These are phyloP conservation scores for Claviceps fusiformis DNA, from an alignment of 2,329 filamentous ascomycete species.

Conservation along the genomic window DNA sequence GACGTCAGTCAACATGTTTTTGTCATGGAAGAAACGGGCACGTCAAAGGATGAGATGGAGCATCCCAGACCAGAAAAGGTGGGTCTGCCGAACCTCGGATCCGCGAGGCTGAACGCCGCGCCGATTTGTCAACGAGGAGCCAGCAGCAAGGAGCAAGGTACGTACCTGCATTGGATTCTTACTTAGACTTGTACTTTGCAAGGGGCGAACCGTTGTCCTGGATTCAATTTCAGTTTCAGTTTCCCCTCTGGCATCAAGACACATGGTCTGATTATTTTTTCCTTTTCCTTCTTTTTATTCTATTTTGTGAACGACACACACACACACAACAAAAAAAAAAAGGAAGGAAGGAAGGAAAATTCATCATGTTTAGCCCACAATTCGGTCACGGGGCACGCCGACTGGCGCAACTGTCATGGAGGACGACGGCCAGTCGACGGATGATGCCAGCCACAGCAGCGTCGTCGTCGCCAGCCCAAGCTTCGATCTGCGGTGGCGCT, in stretches of 20 bases:
- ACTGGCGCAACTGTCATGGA: conserved; percentile 1
- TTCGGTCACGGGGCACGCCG: not conserved
- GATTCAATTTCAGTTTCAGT: not conserved
- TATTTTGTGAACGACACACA: too few relatives aligned
- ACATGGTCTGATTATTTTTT: not conserved
- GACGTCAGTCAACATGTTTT: not conserved
- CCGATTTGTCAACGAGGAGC: too few relatives aligned
- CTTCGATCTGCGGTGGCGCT: not conserved
- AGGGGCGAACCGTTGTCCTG: not conserved
- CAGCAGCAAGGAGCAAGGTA: too few relatives aligned
- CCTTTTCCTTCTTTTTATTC: too few relatives aligned
- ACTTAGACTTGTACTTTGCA: not conserved
- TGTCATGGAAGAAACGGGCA: too few relatives aligned
- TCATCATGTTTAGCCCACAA: not conserved
- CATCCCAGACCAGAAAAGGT: not conserved
- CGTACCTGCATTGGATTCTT: too few relatives aligned
- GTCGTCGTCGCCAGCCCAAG: not conserved
- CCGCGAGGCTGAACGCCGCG: not conserved
- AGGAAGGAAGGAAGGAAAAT: too few relatives aligned
- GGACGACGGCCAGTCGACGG: not conserved
- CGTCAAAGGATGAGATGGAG: too few relatives aligned
- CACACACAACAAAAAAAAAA: too few relatives aligned
- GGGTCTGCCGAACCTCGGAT: not conserved
- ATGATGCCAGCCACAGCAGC: too few relatives aligned
- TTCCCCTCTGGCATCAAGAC: not conserved